Conservation (phyloP, 2,329 filamentous ascomycete genomes). For the Aspergillus sp. region DNA sequence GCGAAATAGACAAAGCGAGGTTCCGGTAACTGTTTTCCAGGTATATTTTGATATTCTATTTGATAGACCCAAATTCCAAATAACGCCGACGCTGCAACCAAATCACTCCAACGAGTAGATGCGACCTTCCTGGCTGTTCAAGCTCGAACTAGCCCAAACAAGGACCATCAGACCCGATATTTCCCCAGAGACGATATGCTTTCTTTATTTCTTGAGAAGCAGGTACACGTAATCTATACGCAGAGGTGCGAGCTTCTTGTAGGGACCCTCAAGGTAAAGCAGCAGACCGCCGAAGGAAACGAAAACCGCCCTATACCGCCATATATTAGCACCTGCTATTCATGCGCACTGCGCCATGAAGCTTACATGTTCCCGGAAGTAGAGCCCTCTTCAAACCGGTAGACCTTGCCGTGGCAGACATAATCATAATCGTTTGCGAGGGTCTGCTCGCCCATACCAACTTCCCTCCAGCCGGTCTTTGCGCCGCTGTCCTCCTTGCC, state of each 20-base stretch:
- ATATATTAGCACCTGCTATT: slow-evolving; percentile 18
- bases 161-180: not conserved
- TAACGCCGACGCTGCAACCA: slow-evolving; percentile 45
- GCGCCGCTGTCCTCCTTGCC: slow-evolving; percentile 72
- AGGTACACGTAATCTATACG: slow-evolving; percentile 94
- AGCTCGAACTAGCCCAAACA: not conserved
- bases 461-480: slow-evolving; percentile 72
- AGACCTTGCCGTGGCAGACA: slow-evolving; percentile 53
- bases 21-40: not conserved
- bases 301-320: slow-evolving; percentile 74
- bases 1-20: slow-evolving; percentile 5
- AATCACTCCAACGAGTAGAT: slow-evolving; percentile 26
- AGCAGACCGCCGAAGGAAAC: slow-evolving; percentile 90
- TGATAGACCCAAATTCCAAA: slow-evolving; percentile 37
- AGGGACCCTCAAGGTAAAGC: slow-evolving; percentile 87
- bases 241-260: slow-evolving; percentile 90
- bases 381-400: slow-evolving; percentile 53
- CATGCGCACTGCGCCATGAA: not conserved
- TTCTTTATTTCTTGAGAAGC: slow-evolving; percentile 77
- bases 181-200: not conserved
- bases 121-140: slow-evolving; percentile 21
- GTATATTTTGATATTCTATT: slow-evolving; percentile 30
- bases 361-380: slow-evolving; percentile 82
- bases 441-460: slow-evolving; percentile 56
- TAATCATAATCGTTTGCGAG: slow-evolving; percentile 55